These are phyloP conservation scores for Cyberlindnera bimundalis DNA, from an alignment of 805 yeast species.

Conservation along the genomic window DNA sequence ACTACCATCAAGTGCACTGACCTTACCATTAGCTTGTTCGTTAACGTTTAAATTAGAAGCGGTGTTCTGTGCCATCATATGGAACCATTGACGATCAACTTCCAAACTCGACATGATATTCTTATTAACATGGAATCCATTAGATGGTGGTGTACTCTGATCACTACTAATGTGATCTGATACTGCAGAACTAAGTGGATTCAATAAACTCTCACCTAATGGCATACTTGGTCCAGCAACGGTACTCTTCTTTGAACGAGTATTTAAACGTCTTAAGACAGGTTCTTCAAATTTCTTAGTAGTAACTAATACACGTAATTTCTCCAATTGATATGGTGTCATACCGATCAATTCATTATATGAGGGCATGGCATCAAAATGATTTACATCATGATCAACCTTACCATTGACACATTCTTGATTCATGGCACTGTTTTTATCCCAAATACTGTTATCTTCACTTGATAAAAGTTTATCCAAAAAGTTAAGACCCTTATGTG, in stretches of 20 bases:
- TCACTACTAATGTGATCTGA: constrained; percentile 8
- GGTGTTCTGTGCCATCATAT: constrained; percentile 23
- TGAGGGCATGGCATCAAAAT: constrained; percentile 24
- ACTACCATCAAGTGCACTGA: neutral
- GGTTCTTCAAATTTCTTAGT: constrained; percentile 19
- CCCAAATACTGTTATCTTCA: constrained; percentile 29
- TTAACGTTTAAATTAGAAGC: neutral
- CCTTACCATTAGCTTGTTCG: neutral
- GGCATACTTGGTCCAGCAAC: neutral
- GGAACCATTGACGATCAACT: constrained; percentile 26
- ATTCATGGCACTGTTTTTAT: constrained; percentile 22
- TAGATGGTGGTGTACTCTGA: constrained; percentile 12
- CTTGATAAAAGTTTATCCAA: constrained; percentile 36
- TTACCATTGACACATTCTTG: constrained; percentile 15
- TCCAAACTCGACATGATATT: constrained; percentile 19
- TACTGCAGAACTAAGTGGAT: neutral
- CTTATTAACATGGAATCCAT: constrained; percentile 21
- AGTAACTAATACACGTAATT: constrained; percentile 15
- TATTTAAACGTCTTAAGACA: constrained; percentile 13
- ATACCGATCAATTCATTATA: constrained; percentile 23
- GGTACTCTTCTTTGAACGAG: constrained; percentile 10
- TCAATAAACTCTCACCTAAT: neutral
- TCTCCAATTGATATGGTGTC: constrained; percentile 23
- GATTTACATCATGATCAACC: constrained; percentile 17
- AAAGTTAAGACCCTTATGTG: constrained; percentile 46